These are phyloP conservation scores for Avena sativa DNA, from an alignment of 176 grass and related monocot genomes.

Conservation along the genomic window DNA sequence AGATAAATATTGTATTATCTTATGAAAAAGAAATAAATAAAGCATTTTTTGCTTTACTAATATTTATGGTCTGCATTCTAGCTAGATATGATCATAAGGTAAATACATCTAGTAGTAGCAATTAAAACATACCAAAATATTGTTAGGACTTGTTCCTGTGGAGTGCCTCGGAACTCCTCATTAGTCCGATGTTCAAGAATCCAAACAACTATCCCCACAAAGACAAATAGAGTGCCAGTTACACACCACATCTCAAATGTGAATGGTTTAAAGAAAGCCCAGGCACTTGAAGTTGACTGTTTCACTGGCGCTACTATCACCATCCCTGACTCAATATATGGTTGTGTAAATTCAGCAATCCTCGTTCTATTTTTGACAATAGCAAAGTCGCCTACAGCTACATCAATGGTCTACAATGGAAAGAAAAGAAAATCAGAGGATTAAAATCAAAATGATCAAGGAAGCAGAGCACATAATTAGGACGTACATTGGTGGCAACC, in stretches of 20 bases:
- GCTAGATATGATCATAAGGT: not conserved
- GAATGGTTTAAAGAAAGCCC: conserved; percentile 91
- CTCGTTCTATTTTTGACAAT: conserved; percentile 82
- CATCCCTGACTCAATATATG: conserved; percentile 72
- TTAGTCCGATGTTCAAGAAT: conserved; percentile 83
- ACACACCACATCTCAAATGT: conserved; percentile 83
- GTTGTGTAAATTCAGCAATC: conserved; percentile 79
- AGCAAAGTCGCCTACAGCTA: conserved; percentile 80
- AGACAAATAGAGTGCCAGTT: conserved; percentile 71
- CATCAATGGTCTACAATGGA: conserved; percentile 60
- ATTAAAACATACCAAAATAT: conserved; percentile 63
- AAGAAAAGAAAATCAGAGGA: conserved; percentile 32
- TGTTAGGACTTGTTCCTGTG: conserved; percentile 64
- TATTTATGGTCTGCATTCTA: conserved; percentile 1
- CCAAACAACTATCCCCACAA: conserved; percentile 82
- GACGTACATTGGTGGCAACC: conserved; percentile 67
- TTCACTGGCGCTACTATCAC: conserved; percentile 69
- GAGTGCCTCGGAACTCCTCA: conserved; percentile 76
- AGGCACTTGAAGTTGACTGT: conserved; percentile 61
- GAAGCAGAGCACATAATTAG: conserved; percentile 25
- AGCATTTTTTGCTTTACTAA: not conserved
- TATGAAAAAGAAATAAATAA: conserved; percentile 4
- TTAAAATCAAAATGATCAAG: conserved; percentile 33
- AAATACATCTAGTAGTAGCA: conserved; percentile 6
- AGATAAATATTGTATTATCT: conserved; percentile 1